Evolutionary conservation across 805 yeast genomes (phyloP).

Genomic region (Candida ponderosae): DNA sequence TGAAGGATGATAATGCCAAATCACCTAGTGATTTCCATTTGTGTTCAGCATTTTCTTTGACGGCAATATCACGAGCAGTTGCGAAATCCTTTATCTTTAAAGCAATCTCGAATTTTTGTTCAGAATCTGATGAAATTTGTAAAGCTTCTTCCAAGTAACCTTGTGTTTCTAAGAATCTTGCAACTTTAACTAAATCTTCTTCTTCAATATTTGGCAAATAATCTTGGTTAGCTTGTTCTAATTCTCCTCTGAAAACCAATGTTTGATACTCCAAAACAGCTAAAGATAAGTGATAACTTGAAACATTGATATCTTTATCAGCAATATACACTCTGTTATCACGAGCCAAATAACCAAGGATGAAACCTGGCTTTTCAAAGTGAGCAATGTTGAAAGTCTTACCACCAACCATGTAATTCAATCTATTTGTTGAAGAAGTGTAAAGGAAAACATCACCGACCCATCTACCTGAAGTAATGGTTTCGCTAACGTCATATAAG

Average conservation of each 20-base stretch:
- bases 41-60: constrained; percentile 43
- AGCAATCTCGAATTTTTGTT: constrained; percentile 88
- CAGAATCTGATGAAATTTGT: constrained; percentile 75
- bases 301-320: constrained; percentile 81
- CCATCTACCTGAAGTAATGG: constrained; percentile 86
- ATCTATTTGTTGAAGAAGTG: constrained; percentile 79
- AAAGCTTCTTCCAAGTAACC: constrained; percentile 81
- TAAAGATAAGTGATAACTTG: constrained; percentile 73
- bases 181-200: constrained; percentile 65
- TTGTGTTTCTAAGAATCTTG: constrained; percentile 91
- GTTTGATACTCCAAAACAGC: constrained; percentile 94
- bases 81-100: constrained; percentile 63
- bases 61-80: constrained; percentile 64
- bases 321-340: constrained; percentile 86
- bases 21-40: constrained; percentile 95
- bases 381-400: constrained; percentile 88
- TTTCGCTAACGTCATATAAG: constrained; percentile 72
- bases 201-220: constrained; percentile 54
- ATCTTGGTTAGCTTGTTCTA: constrained; percentile 67
- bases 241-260: constrained; percentile 87
- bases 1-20: constrained; percentile 70
- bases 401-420: constrained; percentile 93
- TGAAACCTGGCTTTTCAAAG: constrained; percentile 79
- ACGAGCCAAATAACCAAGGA: constrained; percentile 84
- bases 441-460: constrained; percentile 95